Conservation (phyloP, 1,284 basidiomycete genomes). For the Moesziomyces globuligerus region DNA sequence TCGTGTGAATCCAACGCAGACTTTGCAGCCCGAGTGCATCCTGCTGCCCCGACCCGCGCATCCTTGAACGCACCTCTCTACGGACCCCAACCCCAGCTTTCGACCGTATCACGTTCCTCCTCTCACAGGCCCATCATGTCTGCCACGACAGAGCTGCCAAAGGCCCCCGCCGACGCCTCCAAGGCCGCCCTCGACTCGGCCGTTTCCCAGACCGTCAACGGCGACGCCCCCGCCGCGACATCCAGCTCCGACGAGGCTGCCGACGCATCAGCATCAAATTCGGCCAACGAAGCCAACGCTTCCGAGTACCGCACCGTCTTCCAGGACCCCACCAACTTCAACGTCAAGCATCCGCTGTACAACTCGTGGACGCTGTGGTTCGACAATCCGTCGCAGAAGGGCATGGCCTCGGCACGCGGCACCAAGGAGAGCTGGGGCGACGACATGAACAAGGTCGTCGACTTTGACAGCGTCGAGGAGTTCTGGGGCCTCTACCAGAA, state of each 20-base stretch:
- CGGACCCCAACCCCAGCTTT: background rate
- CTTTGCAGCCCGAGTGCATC: no score
- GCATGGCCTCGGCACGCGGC: conserved; percentile 56
- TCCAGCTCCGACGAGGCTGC: conserved; percentile 15
- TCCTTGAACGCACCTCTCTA: no score
- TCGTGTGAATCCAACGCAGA: no score
- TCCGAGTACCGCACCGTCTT: conserved; percentile 62
- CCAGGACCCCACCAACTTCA: conserved; percentile 64
- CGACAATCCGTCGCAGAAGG: conserved; percentile 65
- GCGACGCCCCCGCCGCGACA: conserved; percentile 8
- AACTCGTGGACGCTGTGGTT: conserved; percentile 67
- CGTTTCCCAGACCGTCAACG: conserved; percentile 37
- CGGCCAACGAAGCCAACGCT: conserved; percentile 22
- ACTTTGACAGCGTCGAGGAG: conserved; percentile 64
- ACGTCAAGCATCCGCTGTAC: conserved; percentile 66
- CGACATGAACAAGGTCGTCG: conserved; percentile 65
- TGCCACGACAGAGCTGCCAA: conserved; percentile 40
- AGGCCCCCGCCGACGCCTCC: conserved; percentile 53
- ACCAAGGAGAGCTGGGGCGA: conserved; percentile 66
- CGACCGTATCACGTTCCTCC: background rate
- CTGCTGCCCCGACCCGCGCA: no score
- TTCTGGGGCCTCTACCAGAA: conserved; percentile 84
- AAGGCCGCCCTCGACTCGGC: conserved; percentile 56
- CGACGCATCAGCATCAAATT: conserved; percentile 9
- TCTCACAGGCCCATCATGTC: conserved; percentile 21